Evolutionary conservation across 1,139 yeast genomes (phyloP).

Genomic region (Groenewaldozyma auringiensis): DNA sequence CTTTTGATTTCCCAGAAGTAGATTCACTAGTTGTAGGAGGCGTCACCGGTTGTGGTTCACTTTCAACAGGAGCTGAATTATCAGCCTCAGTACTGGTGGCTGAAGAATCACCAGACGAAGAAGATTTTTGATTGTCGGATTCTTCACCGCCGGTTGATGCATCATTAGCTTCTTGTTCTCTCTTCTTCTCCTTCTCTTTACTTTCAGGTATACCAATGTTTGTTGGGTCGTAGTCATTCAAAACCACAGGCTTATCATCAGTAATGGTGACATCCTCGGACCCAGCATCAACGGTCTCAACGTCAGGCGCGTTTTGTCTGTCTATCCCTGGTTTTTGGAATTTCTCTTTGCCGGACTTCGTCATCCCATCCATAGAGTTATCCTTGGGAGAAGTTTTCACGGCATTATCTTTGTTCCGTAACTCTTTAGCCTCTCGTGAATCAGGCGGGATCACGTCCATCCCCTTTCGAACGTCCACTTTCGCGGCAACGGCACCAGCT

Average conservation of each 20-base stretch:
- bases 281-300: constrained; percentile 17
- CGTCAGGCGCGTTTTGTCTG: constrained; percentile 24
- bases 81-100: background rate
- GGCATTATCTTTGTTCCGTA: constrained; percentile 26
- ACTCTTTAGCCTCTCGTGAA: constrained; percentile 26
- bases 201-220: constrained; percentile 30
- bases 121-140: constrained; percentile 1
- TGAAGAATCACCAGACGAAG: constrained; percentile 1
- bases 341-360: constrained; percentile 21
- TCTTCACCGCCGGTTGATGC: constrained; percentile 6
- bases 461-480: constrained; percentile 24
- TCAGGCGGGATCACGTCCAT: constrained; percentile 28
- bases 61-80: background rate
- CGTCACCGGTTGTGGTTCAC: background rate
- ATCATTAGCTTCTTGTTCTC: constrained; percentile 9
- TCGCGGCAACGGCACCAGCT: constrained; percentile 9
- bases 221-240: constrained; percentile 34
- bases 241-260: constrained; percentile 29
- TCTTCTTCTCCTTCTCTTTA: constrained; percentile 13
- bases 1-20: background rate
- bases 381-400: constrained; percentile 34
- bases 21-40: background rate
- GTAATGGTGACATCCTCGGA: constrained; percentile 13
- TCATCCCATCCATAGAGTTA: constrained; percentile 22
- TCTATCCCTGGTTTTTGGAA: constrained; percentile 29